A percentile compares a stretch with the other conserved stretches of the same genome.
These are phyloP conservation scores for Byssochlamys sp. DNA, from an alignment of 2,329 filamentous ascomycete species.

Conservation along the genomic window DNA sequence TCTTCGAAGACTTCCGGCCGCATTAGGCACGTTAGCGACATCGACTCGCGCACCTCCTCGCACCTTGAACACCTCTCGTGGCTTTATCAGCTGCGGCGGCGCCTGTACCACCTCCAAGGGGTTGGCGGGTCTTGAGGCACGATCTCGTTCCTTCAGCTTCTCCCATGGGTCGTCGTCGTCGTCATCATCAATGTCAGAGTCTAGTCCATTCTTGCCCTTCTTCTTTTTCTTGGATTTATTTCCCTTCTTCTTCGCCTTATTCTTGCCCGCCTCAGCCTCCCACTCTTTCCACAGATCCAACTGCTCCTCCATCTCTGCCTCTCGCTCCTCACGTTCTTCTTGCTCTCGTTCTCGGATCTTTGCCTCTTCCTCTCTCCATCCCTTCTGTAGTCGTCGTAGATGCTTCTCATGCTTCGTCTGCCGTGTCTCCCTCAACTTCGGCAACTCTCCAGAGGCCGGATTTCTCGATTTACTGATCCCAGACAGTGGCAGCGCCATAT, in stretches of 20 bases:
- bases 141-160: slow-evolving; percentile 53
- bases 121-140: slow-evolving; percentile 24
- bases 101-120: slow-evolving; percentile 54
- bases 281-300: slow-evolving; percentile 56
- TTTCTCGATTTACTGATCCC: slow-evolving; percentile 53
- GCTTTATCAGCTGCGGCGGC: slow-evolving; percentile 61
- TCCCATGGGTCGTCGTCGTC: slow-evolving; percentile 70
- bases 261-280: slow-evolving; percentile 44
- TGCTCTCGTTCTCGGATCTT: slow-evolving; percentile 62
- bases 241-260: slow-evolving; percentile 41
- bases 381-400: slow-evolving; percentile 52
- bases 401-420: slow-evolving; percentile 76
- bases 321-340: slow-evolving; percentile 61
- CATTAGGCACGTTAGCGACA: slow-evolving; percentile 59
- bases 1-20: slow-evolving; percentile 60
- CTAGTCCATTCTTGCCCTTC: slow-evolving; percentile 33
- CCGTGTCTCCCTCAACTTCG: slow-evolving; percentile 43
- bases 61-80: slow-evolving; percentile 56
- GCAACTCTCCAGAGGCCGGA: slow-evolving; percentile 12
- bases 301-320: slow-evolving; percentile 54
- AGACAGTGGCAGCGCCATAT: slow-evolving; percentile 69
- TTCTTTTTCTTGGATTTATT: slow-evolving; percentile 26
- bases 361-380: slow-evolving; percentile 49
- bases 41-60: slow-evolving; percentile 56
- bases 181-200: slow-evolving; percentile 34